Evolutionary conservation across 352 stramenopile species (phyloP).

Genomic region (Saprolegnia diclina): DNA sequence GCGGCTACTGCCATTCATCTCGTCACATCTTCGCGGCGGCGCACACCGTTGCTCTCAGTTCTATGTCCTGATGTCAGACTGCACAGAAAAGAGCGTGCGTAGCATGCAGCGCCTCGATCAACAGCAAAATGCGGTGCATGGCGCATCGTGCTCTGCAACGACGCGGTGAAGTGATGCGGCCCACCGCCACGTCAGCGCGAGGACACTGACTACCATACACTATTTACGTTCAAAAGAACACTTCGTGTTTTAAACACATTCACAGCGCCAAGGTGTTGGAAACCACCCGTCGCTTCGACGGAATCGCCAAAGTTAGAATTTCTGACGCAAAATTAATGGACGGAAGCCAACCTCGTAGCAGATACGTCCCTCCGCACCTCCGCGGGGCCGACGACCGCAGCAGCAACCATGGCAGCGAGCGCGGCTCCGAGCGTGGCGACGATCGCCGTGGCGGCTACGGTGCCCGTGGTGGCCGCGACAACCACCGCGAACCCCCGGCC

Average conservation of each 20-base stretch:
- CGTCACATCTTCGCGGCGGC: too few relatives aligned
- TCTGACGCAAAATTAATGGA: conserved; percentile 21
- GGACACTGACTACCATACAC: background rate
- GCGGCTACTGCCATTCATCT: too few relatives aligned
- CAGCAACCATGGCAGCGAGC: conserved; percentile 11
- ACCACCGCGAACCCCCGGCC: conserved; percentile 27
- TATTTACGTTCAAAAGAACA: background rate
- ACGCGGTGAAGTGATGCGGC: background rate
- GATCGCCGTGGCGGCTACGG: conserved; percentile 29
- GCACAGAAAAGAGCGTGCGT: too few relatives aligned
- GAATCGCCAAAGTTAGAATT: conserved; percentile 5
- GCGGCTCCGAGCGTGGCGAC: conserved; percentile 22
- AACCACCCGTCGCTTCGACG: background rate
- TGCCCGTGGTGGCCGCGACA: conserved; percentile 28
- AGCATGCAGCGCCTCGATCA: too few relatives aligned
- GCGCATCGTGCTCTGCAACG: background rate
- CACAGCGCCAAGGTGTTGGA: background rate
- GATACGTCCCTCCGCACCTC: conserved; percentile 31
- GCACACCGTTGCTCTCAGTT: too few relatives aligned
- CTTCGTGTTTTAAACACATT: background rate
- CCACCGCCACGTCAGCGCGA: background rate
- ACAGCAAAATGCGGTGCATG: too few relatives aligned
- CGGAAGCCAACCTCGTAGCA: conserved; percentile 20
- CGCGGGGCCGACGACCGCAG: conserved; percentile 2
- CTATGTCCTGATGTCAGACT: too few relatives aligned